Evolutionary conservation across 805 yeast genomes (phyloP).

Genomic region (Hanseniaspora taiwanica): DNA sequence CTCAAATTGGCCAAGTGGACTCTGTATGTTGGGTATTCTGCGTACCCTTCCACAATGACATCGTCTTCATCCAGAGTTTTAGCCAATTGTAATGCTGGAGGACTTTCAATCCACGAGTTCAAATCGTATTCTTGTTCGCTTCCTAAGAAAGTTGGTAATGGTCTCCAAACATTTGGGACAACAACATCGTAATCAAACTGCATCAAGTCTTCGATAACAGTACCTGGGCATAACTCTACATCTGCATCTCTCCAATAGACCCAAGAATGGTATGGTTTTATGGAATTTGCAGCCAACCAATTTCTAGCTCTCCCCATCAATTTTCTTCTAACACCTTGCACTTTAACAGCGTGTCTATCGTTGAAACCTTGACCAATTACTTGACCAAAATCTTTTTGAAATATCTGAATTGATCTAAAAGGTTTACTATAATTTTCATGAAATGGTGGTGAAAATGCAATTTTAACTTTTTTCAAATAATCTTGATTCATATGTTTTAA

Average conservation of each 20-base stretch:
- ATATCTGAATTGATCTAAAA: conserved; percentile 69
- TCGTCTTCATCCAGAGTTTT: conserved; percentile 58
- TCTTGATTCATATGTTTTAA: conserved; percentile 55
- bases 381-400: conserved; percentile 74
- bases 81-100: conserved; percentile 59
- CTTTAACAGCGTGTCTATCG: conserved; percentile 74
- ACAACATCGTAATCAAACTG: conserved; percentile 54
- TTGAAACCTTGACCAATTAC: conserved; percentile 73
- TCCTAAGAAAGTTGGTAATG: conserved; percentile 83
- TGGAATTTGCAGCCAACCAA: conserved; percentile 63
- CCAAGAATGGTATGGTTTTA: conserved; percentile 80
- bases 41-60: conserved; percentile 80
- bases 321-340: conserved; percentile 73
- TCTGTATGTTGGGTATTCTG: conserved; percentile 78
- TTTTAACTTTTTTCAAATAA: conserved; percentile 42
- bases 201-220: conserved; percentile 65
- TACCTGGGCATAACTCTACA: conserved; percentile 69
- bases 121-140: conserved; percentile 90
- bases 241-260: conserved; percentile 87
- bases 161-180: conserved; percentile 92
- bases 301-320: conserved; percentile 80
- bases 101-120: conserved; percentile 91
- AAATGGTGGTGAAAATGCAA: conserved; percentile 53
- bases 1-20: conserved; percentile 67
- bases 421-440: conserved; percentile 52